Percentiles rank a stretch among this genome's conserved stretches.
These are phyloP conservation scores for Trichocladium uniseriatum DNA, from an alignment of 495 filamentous ascomycete species.

Conservation along the genomic window DNA sequence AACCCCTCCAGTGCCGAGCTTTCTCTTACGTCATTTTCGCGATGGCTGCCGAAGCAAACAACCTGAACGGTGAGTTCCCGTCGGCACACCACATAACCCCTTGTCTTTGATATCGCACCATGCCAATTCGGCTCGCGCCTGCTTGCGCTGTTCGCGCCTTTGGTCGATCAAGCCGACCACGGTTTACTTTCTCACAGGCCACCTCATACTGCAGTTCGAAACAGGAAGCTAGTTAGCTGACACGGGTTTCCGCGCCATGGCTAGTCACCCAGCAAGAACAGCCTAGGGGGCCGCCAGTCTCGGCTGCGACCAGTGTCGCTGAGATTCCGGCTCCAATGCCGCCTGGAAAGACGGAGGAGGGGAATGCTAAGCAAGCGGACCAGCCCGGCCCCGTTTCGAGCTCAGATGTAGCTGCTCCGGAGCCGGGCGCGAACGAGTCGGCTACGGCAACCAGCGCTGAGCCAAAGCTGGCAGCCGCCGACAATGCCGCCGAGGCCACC, in stretches of 20 bases:
- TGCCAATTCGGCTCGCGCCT: no score
- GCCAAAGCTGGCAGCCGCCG: not conserved
- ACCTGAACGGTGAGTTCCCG: constrained; percentile 34
- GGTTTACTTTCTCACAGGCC: no score
- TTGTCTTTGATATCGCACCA: not conserved
- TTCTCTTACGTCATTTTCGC: constrained; percentile 38
- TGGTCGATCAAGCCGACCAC: no score
- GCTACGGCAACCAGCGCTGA: not conserved
- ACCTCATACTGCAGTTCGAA: not conserved
- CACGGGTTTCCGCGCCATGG: not conserved
- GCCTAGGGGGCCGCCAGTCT: not conserved
- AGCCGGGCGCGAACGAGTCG: not conserved
- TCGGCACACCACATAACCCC: not conserved
- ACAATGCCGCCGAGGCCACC: not conserved
- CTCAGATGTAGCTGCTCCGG: not conserved
- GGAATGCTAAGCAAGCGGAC: not conserved
- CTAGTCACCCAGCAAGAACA: constrained; percentile 17
- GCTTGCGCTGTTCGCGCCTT: no score
- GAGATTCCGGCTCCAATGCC: constrained; percentile 4
- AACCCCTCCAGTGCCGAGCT: constrained; percentile 1
- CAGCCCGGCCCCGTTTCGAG: not conserved
- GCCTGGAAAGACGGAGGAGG: not conserved
- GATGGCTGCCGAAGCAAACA: constrained; percentile 30
- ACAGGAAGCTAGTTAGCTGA: constrained; percentile 10
- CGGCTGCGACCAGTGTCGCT: constrained; percentile 4